Percentiles rank a stretch among this genome's conserved stretches.
Conservation (phyloP, 192 early-diverging fungal species). For the Rhizophagus prolifer region DNA sequence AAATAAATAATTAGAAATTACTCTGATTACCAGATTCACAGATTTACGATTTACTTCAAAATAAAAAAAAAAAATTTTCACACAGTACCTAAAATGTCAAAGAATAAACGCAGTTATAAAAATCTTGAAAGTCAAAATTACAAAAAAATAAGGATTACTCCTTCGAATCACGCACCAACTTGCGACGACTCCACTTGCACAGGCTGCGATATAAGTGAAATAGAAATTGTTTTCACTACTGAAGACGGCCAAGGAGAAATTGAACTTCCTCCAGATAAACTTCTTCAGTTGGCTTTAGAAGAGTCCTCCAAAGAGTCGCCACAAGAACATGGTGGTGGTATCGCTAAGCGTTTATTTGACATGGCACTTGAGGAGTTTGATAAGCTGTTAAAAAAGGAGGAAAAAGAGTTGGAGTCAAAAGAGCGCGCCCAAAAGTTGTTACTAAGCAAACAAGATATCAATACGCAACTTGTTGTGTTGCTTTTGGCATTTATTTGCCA, state of each 20-base stretch:
- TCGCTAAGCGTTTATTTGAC: constrained; percentile 43
- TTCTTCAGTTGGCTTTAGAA: constrained; percentile 52
- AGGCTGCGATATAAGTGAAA: constrained; percentile 56
- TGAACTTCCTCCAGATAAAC: constrained; percentile 34
- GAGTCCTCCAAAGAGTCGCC: constrained; percentile 33
- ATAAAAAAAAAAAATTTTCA: neutral
- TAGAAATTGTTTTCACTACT: constrained; percentile 44
- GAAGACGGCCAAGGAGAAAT: neutral
- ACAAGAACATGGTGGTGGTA: constrained; percentile 22
- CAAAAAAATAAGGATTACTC: neutral
- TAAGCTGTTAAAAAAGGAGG: constrained; percentile 33
- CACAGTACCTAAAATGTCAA: neutral
- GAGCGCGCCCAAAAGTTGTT: neutral
- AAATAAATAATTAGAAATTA: no score
- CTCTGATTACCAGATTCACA: no score
- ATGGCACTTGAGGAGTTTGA: constrained; percentile 51
- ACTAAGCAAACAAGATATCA: constrained; percentile 8
- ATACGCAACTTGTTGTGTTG: constrained; percentile 9
- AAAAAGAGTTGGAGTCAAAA: constrained; percentile 15
- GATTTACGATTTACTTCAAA: no score
- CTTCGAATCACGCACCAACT: constrained; percentile 37
- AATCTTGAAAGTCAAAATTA: neutral
- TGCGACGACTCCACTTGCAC: constrained; percentile 50
- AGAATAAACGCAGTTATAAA: neutral
- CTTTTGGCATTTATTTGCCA: constrained; percentile 19